Percentiles rank a stretch among this genome's conserved stretches.
phyloP scores from a whole-genome alignment of 768 basidiomycete genomes.

The Trametes cinnabarina region DNA sequence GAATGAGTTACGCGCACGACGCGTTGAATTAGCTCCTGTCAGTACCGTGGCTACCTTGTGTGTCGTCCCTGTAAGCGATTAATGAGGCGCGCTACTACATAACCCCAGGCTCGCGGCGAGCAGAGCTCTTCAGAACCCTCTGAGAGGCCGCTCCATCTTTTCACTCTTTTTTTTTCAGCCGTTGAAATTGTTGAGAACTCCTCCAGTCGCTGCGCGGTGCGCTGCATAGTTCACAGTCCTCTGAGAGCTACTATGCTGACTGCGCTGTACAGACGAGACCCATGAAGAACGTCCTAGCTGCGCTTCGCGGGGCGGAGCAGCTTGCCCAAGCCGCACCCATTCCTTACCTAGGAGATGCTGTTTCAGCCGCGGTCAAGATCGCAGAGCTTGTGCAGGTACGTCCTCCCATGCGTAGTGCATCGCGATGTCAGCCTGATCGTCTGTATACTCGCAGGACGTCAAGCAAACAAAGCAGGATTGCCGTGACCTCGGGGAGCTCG shows the following conservation, averaged over 20 bases:
- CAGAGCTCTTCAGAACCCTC: neutral
- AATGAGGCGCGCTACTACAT: neutral
- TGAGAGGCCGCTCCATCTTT: neutral
- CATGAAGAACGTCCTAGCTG: neutral
- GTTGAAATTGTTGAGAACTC: neutral
- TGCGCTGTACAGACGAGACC: too few species aligned
- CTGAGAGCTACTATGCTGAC: neutral
- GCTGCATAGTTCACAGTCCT: neutral
- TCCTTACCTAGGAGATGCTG: neutral
- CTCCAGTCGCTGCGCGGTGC: neutral
- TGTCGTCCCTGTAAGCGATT: neutral
- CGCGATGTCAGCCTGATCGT: neutral
- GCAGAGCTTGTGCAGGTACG: neutral
- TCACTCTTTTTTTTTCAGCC: neutral
- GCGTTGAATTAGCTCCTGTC: neutral
- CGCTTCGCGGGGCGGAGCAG: neutral
- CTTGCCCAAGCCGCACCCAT: neutral
- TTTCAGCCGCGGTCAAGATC: neutral
- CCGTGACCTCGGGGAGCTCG: neutral
- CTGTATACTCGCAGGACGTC: neutral
- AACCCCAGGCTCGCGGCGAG: neutral
- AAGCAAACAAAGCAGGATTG: neutral
- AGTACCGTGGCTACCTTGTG: conserved; percentile 4
- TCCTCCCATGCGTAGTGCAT: neutral
- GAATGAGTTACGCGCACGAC: neutral